These are phyloP conservation scores for Grosmannia serpens DNA, from an alignment of 2,329 filamentous ascomycete species.

Conservation along the genomic window DNA sequence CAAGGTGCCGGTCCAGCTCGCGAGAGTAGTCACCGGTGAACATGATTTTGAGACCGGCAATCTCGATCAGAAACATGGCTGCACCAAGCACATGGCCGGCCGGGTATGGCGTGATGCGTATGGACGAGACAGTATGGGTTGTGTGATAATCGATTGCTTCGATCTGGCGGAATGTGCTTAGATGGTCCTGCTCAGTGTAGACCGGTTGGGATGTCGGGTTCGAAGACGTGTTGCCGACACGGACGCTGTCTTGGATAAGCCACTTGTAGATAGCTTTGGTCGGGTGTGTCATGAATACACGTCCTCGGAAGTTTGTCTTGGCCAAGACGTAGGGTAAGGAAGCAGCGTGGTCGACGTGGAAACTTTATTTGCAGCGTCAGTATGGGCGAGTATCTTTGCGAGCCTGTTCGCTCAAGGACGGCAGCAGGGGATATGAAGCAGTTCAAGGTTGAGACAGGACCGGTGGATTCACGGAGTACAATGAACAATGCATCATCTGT, in stretches of 20 bases:
- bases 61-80: conserved; percentile 97
- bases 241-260: conserved; percentile 94
- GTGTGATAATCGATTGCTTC: conserved; percentile 98
- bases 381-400: background rate
- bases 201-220: conserved; percentile 59
- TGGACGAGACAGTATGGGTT: conserved; percentile 92
- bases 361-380: conserved; percentile 45
- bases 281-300: conserved; percentile 98
- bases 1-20: conserved; percentile 89
- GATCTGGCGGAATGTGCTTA: conserved; percentile 86
- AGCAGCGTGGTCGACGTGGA: conserved; percentile 96
- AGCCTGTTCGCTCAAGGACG: background rate
- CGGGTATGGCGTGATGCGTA: conserved; percentile 92
- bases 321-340: conserved; percentile 95
- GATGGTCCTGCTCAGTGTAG: conserved; percentile 90
- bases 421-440: background rate
- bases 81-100: conserved; percentile 96
- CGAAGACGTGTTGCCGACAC: conserved; percentile 64
- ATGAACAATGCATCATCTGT: background rate
- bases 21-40: conserved; percentile 97
- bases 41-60: conserved; percentile 89
- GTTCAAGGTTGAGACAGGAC: background rate
- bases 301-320: conserved; percentile 94
- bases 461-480: conserved; percentile 4
- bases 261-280: conserved; percentile 99